phyloP scores from a whole-genome alignment of 1,139 yeast species.

The Pichia inconspicua region DNA sequence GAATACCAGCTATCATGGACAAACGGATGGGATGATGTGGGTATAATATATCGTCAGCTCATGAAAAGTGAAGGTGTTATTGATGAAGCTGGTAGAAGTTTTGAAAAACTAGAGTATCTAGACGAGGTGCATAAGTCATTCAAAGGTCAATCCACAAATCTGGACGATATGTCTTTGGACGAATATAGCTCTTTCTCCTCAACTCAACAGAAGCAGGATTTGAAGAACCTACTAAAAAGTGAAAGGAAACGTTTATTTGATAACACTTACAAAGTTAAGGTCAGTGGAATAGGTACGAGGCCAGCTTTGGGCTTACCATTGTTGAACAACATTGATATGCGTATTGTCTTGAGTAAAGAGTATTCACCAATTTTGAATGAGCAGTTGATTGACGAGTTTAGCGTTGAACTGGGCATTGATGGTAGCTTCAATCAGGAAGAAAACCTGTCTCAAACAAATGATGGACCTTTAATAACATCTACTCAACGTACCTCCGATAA shows the following conservation, averaged over 20 bases:
- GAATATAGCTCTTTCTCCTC: neutral
- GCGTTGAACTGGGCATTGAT: slow-evolving; percentile 27
- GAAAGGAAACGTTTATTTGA: slow-evolving; percentile 25
- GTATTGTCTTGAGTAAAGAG: slow-evolving; percentile 26
- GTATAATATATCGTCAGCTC: slow-evolving; percentile 24
- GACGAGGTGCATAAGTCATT: slow-evolving; percentile 11
- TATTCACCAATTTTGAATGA: slow-evolving; percentile 27
- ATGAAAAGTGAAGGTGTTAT: slow-evolving; percentile 15
- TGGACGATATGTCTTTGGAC: slow-evolving; percentile 1
- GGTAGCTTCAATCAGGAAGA: slow-evolving; percentile 10
- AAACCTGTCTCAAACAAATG: neutral
- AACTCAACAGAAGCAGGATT: slow-evolving; percentile 3
- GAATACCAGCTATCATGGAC: slow-evolving; percentile 69
- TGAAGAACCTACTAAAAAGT: slow-evolving; percentile 16
- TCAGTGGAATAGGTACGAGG: slow-evolving; percentile 24
- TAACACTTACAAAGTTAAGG: slow-evolving; percentile 21
- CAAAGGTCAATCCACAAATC: neutral
- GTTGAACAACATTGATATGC: slow-evolving; percentile 25
- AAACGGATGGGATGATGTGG: slow-evolving; percentile 61
- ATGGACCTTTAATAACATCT: slow-evolving; percentile 1
- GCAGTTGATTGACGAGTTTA: slow-evolving; percentile 25
- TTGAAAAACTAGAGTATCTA: slow-evolving; percentile 20
- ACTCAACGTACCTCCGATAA: slow-evolving; percentile 4
- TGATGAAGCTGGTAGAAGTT: slow-evolving; percentile 16
- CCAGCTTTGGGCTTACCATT: slow-evolving; percentile 28